These are phyloP conservation scores for Cercospora beticola DNA, from an alignment of 2,329 filamentous ascomycete species.

Conservation along the genomic window DNA sequence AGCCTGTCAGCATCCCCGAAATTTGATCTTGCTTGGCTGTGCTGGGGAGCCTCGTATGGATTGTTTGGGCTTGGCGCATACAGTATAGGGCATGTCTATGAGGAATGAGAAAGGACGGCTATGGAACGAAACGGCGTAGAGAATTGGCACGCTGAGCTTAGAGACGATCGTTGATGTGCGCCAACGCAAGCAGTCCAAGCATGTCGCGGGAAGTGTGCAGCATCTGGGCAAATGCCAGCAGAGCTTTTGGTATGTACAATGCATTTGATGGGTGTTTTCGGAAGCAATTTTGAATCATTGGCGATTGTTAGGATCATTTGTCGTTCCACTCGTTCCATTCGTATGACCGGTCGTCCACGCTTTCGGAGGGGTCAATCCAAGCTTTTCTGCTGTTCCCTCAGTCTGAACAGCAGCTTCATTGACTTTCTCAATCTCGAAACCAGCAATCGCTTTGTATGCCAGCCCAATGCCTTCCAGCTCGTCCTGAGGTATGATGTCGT, in stretches of 20 bases:
- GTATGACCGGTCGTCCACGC: slow-evolving; percentile 2
- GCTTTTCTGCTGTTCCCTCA: slow-evolving; percentile 30
- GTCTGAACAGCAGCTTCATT: slow-evolving; percentile 44
- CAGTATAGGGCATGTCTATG: not conserved
- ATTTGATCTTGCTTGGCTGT: not conserved
- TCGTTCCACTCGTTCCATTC: not conserved
- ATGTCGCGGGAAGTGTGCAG: not conserved
- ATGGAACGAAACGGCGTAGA: not conserved
- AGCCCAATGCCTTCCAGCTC: slow-evolving; percentile 29
- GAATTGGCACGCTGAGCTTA: not conserved
- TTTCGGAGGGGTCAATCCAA: slow-evolving; percentile 27
- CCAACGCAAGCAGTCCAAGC: no score
- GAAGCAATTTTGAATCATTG: not conserved
- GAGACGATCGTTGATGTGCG: not conserved
- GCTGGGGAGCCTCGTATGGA: not conserved
- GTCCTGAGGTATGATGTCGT: slow-evolving; percentile 33
- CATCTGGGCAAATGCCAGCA: not conserved
- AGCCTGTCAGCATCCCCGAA: not conserved
- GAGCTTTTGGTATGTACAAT: not conserved
- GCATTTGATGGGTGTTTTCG: not conserved
- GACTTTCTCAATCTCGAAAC: slow-evolving; percentile 49
- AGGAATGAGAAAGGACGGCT: not conserved
- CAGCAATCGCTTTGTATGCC: slow-evolving; percentile 44
- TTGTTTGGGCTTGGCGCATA: not conserved
- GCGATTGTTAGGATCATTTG: not conserved